Base-by-base conservation (phyloP, 805 yeast genomes). In the Pichia pseudocactophila region DNA sequence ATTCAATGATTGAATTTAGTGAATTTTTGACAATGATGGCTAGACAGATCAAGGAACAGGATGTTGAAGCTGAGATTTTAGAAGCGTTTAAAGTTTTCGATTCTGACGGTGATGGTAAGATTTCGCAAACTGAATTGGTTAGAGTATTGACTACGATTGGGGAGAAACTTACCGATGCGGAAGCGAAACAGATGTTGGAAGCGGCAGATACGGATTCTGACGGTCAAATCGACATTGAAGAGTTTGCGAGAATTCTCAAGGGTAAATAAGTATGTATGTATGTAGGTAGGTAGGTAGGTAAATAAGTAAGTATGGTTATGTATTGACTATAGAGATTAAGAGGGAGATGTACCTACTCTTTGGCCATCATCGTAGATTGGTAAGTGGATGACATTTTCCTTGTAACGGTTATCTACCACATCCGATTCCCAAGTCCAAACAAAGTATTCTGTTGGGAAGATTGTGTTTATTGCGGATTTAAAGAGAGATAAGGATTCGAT, bases 71-170 rank as follows among this genome's bases (percentile, higher is more conserved):
- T 55, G 98, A 92, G 66, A 79, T 92, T 51, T 77, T 90, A 50
- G 98, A 92, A 68, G 98, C 98, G 12, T 92, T 92, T 75, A 90
- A 89, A 68, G 98, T 92, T 32, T 92, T 92, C 61, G 98, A 92
- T 70, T 76, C 81, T 64, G 84, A 92, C 63, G 97, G 96, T 46
- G 96, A 92, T 63, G 98, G 98, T 51, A 84, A 84, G 65, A 92
- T 92, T 62, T 82, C 95, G 45, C 94, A 96, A 50, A 92, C 96
- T 46, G 98, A 92, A 69, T 77, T 92, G 62, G 82, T 95, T 65
- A 96, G 90, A 62, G 97, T 92, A 37, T 79, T 92, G 65, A 92
- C 97, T 38, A 86, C 97, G 8, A 92, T 92, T 62, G 98, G 98
- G 58, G 98, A 92, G 68, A 88, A 86, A 64, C 76, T 92, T 56